A percentile compares a stretch with the other conserved stretches of the same genome.
These are phyloP conservation scores for Fraxinus pennsylvanica DNA, from an alignment of 257 asterid species.

Conservation along the genomic window DNA sequence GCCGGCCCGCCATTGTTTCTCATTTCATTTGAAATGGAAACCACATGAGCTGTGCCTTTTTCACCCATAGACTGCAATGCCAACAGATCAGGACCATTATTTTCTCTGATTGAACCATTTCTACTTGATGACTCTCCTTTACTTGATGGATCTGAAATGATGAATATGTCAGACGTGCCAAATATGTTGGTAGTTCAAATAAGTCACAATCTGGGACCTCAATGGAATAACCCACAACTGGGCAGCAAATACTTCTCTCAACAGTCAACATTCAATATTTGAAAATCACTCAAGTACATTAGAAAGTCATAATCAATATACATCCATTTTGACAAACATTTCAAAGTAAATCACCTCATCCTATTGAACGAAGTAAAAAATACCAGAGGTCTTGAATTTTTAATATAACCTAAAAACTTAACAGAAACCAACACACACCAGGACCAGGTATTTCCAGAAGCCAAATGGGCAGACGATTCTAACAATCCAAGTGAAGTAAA, in stretches of 20 bases:
- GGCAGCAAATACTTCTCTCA: constrained; percentile 14
- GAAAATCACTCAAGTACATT: constrained; percentile 12
- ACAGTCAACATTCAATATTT: constrained; percentile 4
- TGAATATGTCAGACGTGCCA: not conserved
- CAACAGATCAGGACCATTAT: constrained; percentile 28
- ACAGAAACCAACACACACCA: constrained; percentile 13
- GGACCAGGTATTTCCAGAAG: not conserved
- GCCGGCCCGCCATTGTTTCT: constrained; percentile 28
- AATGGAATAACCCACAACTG: not conserved
- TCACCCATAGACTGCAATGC: constrained; percentile 26
- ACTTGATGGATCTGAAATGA: constrained; percentile 45
- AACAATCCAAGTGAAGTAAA: constrained; percentile 15
- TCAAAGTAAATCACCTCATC: not conserved
- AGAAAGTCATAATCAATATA: constrained; percentile 14
- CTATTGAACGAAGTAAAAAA: not conserved
- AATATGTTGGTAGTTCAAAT: constrained; percentile 1
- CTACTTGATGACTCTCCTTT: constrained; percentile 34
- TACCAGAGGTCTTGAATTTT: not conserved
- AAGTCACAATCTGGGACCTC: constrained; percentile 14
- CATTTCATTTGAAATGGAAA: constrained; percentile 30
- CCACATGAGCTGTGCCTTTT: constrained; percentile 22
- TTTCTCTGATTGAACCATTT: constrained; percentile 31
- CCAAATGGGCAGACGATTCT: constrained; percentile 1
- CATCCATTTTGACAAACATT: not conserved
- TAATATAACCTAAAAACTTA: constrained; percentile 6